phyloP scores from a whole-genome alignment of 2,329 filamentous ascomycete genomes.

The Rutstroemia sp. region DNA sequence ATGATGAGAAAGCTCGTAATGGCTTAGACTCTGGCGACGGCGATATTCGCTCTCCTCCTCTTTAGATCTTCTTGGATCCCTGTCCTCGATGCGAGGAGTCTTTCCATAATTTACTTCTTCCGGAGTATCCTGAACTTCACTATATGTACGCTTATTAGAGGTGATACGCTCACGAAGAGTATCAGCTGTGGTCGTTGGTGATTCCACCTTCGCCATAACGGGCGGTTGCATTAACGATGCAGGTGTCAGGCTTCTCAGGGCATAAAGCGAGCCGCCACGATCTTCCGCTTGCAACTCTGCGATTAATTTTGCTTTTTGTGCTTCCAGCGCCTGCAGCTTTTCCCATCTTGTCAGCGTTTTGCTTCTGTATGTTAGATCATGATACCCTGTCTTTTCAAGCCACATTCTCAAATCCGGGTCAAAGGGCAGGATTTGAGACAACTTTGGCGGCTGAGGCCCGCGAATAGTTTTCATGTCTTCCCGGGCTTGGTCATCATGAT shows the following conservation, averaged over 20 bases:
- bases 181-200: constrained; percentile 8
- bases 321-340: constrained; percentile 22
- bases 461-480: constrained; percentile 14
- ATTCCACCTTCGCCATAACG: background rate
- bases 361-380: constrained; percentile 29
- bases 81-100: constrained; percentile 22
- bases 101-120: constrained; percentile 17
- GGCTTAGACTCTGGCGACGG: constrained; percentile 19
- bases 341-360: constrained; percentile 20
- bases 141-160: constrained; percentile 26
- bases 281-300: constrained; percentile 24
- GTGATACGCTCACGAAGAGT: constrained; percentile 12
- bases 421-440: constrained; percentile 21
- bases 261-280: background rate
- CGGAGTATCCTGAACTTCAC: constrained; percentile 19
- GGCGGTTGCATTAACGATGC: background rate
- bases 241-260: background rate
- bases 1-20: constrained; percentile 15
- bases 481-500: constrained; percentile 8
- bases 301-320: constrained; percentile 25
- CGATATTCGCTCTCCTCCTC: constrained; percentile 18
- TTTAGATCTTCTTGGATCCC: constrained; percentile 10
- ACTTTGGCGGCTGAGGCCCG: constrained; percentile 15
- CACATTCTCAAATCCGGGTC: constrained; percentile 31
- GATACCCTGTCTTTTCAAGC: constrained; percentile 30